phyloP scores from a whole-genome alignment of 2,329 filamentous ascomycete species.

The Laburnicola sp. region DNA sequence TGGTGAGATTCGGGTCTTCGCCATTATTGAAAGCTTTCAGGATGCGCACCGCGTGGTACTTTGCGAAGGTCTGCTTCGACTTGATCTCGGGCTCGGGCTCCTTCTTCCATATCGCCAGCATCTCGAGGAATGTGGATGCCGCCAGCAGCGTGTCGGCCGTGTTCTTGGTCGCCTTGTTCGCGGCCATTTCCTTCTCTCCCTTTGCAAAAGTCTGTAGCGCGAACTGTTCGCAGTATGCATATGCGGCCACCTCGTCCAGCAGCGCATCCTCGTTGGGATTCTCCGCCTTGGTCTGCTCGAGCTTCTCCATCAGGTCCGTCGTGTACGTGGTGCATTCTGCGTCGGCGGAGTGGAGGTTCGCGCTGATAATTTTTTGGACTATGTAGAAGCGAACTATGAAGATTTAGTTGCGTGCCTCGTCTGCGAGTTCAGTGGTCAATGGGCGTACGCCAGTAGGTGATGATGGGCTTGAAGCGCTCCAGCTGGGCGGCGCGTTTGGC shows the following conservation, averaged over 20 bases:
- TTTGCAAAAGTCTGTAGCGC: conserved; percentile 83
- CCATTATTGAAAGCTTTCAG: conserved; percentile 87
- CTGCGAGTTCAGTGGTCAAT: not conserved
- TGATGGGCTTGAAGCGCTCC: conserved; percentile 78
- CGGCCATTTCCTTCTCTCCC: conserved; percentile 78
- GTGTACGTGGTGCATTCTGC: conserved; percentile 81
- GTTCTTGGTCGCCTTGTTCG: conserved; percentile 84
- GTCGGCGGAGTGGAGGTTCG: conserved; percentile 75
- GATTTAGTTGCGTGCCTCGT: conserved; percentile 18
- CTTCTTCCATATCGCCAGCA: conserved; percentile 79
- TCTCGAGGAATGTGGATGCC: conserved; percentile 86
- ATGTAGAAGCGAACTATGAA: conserved; percentile 60
- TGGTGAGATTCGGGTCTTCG: conserved; percentile 88
- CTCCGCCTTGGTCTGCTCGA: conserved; percentile 78
- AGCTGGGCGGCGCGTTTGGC: conserved; percentile 82
- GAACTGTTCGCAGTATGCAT: conserved; percentile 94
- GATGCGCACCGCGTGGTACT: conserved; percentile 92
- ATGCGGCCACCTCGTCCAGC: conserved; percentile 79
- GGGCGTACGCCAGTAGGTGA: conserved; percentile 90
- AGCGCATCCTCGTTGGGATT: conserved; percentile 81
- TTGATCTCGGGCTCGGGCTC: conserved; percentile 71
- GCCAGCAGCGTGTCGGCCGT: conserved; percentile 94
- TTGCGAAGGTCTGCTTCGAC: conserved; percentile 92
- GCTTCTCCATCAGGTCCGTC: conserved; percentile 81
- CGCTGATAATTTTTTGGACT: conserved; percentile 85